phyloP scores from a whole-genome alignment of 805 yeast species.

The Wickerhamomyces chambardii region DNA sequence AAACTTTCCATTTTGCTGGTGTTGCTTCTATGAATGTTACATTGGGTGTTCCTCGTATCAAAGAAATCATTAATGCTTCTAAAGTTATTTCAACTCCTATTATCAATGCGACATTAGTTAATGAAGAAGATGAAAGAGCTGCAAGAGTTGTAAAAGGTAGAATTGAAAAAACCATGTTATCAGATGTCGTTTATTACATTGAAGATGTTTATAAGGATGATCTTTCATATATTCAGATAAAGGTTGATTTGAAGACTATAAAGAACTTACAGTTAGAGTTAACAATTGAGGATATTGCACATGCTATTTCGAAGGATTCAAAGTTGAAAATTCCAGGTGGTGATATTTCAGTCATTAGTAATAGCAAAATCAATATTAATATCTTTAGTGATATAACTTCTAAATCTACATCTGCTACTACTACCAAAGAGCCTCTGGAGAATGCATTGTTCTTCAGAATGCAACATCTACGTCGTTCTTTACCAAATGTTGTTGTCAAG shows the following conservation, averaged over 20 bases:
- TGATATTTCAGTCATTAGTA: constrained; percentile 63
- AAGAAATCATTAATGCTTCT: constrained; percentile 96
- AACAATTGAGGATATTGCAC: constrained; percentile 76
- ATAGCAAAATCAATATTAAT: constrained; percentile 56
- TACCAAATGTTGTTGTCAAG: constrained; percentile 85
- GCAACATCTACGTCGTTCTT: constrained; percentile 79
- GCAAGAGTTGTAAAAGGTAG: constrained; percentile 98
- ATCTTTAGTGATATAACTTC: constrained; percentile 36
- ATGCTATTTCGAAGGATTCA: constrained; percentile 76
- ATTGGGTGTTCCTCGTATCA: constrained; percentile 98
- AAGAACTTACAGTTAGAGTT: constrained; percentile 87
- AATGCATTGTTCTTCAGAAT: constrained; percentile 72
- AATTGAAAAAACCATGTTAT: constrained; percentile 81
- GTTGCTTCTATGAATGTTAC: constrained; percentile 99
- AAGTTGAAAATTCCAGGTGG: constrained; percentile 73
- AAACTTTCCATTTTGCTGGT: constrained; percentile 98
- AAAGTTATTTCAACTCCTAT: constrained; percentile 94
- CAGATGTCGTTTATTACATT: constrained; percentile 81
- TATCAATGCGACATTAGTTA: constrained; percentile 88
- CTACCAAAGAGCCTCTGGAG: constrained; percentile 27
- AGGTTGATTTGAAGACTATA: constrained; percentile 75
- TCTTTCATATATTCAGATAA: constrained; percentile 70
- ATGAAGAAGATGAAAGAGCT: constrained; percentile 91
- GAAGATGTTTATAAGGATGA: constrained; percentile 89
- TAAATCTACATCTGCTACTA: constrained; percentile 32